Evolutionary conservation across 108 stramenopile species (phyloP), one percentile per base, ranked within the genome.

Genomic region (Poteriospumella lacustris): DNA sequence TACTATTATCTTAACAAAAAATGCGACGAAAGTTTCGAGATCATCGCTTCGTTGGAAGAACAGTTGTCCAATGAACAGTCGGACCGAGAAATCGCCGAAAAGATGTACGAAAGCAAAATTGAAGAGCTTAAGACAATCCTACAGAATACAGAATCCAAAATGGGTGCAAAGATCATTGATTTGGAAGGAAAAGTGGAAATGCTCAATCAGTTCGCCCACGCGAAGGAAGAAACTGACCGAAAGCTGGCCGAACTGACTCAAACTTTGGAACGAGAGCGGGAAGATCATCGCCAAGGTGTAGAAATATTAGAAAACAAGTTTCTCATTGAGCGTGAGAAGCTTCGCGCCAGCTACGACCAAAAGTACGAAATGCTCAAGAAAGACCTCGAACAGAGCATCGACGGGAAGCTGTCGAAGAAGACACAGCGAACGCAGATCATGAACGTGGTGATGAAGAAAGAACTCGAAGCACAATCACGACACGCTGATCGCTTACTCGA

Each of bases 1-100:
- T 85, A 85, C 78, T 85, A 84, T 79, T 85, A 68, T 59, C 83
- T 85, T 2, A 82, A 85, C 77, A 85, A 85, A 67, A 85, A 81
- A 19, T 79, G 82, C 28, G 85, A 85, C 42, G 85, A 85, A 58
- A 85, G 83, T 68, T 85, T 83, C 70, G 85, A 85, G 68, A 39
- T 84, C 2, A 85, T 85, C 69, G 58, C 80, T 44, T 43, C 42
- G 28, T 58, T 85, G 1, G 83, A 85, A 40, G 42, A 77, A 75
- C 85, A 85, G 42, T 68, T 84, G 33, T 44, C 80, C 33, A 62
- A 59, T 1, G 85, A 85, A 39, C 68, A 62, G 2, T 47, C 80
- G 2, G 85, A 85, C 39, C 76, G 82, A 9, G 78, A 84, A 44
- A 76, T 79, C 40, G 68, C 77, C 1, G 85, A 84, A n/a, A 78